Percentiles rank a stretch among this genome's conserved stretches.
phyloP scores from a whole-genome alignment of 2,329 filamentous ascomycete species.

The Fusarium dimerum region DNA sequence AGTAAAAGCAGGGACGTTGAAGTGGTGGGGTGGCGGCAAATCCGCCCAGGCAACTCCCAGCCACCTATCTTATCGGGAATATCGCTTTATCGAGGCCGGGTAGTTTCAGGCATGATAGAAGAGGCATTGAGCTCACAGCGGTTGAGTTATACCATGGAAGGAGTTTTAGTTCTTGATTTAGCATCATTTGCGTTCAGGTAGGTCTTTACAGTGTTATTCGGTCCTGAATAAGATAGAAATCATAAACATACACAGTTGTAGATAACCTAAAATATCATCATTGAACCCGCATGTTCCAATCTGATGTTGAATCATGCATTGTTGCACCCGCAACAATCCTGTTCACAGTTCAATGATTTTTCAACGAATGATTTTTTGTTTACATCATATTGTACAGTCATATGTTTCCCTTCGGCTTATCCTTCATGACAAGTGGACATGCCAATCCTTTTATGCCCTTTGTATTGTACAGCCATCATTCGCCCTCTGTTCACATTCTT shows the following conservation, averaged over 20 bases:
- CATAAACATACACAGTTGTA: too few species aligned
- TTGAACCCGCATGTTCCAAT: neutral
- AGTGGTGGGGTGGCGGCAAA: constrained; percentile 22
- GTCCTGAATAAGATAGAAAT: too few species aligned
- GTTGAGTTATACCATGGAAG: too few species aligned
- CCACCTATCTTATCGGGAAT: constrained; percentile 1
- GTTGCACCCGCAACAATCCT: neutral
- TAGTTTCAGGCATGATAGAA: too few species aligned
- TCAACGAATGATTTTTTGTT: constrained; percentile 3
- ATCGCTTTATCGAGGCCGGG: constrained; percentile 7
- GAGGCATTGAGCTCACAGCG: too few species aligned
- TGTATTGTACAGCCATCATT: constrained; percentile 14
- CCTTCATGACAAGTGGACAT: neutral
- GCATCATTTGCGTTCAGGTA: too few species aligned
- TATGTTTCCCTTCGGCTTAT: constrained; percentile 7
- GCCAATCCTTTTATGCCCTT: neutral
- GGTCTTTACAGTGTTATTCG: too few species aligned
- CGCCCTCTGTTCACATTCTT: constrained; percentile 19
- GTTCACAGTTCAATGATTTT: neutral
- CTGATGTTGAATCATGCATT: too few species aligned
- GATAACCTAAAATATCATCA: too few species aligned
- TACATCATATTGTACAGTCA: constrained; percentile 27
- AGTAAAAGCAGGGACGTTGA: neutral
- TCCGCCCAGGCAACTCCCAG: constrained; percentile 15
- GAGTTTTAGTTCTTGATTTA: too few species aligned